Evolutionary conservation across 768 basidiomycete genomes (phyloP).

Genomic region (Mycena maculata): DNA sequence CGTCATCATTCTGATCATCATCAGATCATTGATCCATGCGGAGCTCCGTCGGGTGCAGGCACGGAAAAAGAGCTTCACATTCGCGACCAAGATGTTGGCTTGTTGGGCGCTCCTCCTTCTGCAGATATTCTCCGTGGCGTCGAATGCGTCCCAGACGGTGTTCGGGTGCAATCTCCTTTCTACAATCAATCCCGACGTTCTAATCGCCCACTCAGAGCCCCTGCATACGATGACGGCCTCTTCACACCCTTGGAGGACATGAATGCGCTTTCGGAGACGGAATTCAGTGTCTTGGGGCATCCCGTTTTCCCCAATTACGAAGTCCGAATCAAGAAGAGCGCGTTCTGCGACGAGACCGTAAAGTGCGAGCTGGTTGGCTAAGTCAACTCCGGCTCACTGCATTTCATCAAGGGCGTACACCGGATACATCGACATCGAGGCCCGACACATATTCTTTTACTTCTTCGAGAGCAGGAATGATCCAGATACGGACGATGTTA

Average conservation of each 20-base stretch:
- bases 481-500: slow-evolving; percentile 70
- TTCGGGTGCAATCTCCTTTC: background rate
- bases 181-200: background rate
- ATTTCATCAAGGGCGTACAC: slow-evolving; percentile 60
- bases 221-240: slow-evolving; percentile 33
- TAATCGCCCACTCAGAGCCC: background rate
- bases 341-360: slow-evolving; percentile 55
- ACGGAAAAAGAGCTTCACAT: no score
- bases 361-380: slow-evolving; percentile 48
- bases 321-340: slow-evolving; percentile 53
- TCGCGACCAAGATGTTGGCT: slow-evolving; percentile 4
- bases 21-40: no score
- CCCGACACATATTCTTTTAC: slow-evolving; percentile 78
- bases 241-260: slow-evolving; percentile 34
- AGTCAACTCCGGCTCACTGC: background rate
- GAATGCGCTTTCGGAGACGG: slow-evolving; percentile 39
- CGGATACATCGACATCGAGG: slow-evolving; percentile 74
- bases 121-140: background rate
- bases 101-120: background rate
- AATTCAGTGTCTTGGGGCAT: slow-evolving; percentile 54
- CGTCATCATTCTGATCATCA: no score
- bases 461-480: slow-evolving; percentile 79
- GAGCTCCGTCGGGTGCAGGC: no score
- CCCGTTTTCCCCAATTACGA: slow-evolving; percentile 57
- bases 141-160: slow-evolving; percentile 11